Evolutionary conservation across 148 eudicot genomes (phyloP), one percentile per base, ranked within the genome.

Genomic region (Limonium bicolor): DNA sequence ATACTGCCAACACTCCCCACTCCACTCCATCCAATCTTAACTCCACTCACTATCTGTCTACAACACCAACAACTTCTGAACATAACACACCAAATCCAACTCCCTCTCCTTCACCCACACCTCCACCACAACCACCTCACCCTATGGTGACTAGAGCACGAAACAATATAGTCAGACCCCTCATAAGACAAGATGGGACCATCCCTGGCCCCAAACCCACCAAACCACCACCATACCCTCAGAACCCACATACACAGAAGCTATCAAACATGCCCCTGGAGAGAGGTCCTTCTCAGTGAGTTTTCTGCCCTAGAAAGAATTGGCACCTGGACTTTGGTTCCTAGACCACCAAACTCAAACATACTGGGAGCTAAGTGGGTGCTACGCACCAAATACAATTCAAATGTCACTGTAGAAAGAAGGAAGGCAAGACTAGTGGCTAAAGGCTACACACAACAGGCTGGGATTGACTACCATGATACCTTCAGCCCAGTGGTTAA

Each of bases 341-440:
- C 50, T 15, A n/a, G 5, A 4, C 6, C 33, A 0, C 22, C 51
- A 17, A 0, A 9, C 1, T 18, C 28, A 3, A 13, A 47, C 9
- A 11, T 14, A 28, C 16, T 47, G 24, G 20, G 35, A 4, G 10
- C 3, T 7, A n/a, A 17, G 16, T 47, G 51, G 35, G 36, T 47
- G 5, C 30, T 28, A 8, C 6, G 20, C 2, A 18, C 15, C 6
- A 47, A 47, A 7, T 4, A 10, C 1, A 1, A 29, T 2, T 4
- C 20, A 6, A 22, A 47, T 47, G 51, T 35, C 3, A 10, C n/a
- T 1, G 16, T 47, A 12, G 34, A 27, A 8, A 8, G 35, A 1
- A 17, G 12, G 4, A 47, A 47, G 10, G 51, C 51, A 5, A 19
- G 36, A n/a, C 51, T 47, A n/a, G 36, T 27, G 6, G 36, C 51